Evolutionary conservation across 1,284 basidiomycete genomes (phyloP).

Genomic region (Ceratobasidium sp.): DNA sequence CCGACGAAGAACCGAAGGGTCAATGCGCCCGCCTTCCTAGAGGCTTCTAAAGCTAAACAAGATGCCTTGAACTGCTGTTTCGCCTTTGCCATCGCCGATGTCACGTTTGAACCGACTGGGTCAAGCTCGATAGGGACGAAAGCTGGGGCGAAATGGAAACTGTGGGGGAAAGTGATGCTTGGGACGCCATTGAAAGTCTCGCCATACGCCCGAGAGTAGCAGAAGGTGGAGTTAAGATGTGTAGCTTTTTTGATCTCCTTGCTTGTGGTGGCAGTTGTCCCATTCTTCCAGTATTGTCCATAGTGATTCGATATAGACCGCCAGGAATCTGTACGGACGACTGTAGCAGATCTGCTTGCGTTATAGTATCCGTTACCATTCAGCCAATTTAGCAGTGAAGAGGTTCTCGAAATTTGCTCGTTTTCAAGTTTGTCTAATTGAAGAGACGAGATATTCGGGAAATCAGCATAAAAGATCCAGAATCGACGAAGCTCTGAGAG

Average conservation of each 20-base stretch:
- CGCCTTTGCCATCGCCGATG: constrained; percentile 53
- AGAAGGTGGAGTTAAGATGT: constrained; percentile 65
- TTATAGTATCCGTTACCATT: not conserved
- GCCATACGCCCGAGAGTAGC: constrained; percentile 59
- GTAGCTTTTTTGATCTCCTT: constrained; percentile 54
- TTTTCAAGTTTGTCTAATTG: constrained; percentile 28
- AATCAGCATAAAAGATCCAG: constrained; percentile 60
- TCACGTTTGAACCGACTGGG: constrained; percentile 35
- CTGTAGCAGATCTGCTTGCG: constrained; percentile 60
- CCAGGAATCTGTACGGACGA: constrained; percentile 51
- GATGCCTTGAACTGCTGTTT: constrained; percentile 58
- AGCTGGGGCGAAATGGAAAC: constrained; percentile 11
- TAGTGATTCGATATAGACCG: constrained; percentile 52
- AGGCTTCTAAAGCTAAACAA: constrained; percentile 57
- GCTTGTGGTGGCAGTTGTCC: constrained; percentile 57
- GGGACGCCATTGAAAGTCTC: constrained; percentile 62
- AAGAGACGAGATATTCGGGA: constrained; percentile 49
- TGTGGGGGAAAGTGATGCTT: constrained; percentile 56
- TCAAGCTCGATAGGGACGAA: not conserved
- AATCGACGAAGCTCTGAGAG: constrained; percentile 61
- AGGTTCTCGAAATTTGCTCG: not conserved
- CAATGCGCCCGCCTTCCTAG: constrained; percentile 12
- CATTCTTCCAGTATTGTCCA: constrained; percentile 62
- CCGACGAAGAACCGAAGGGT: constrained; percentile 25
- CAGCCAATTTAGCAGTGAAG: not conserved